A percentile compares a stretch with the other conserved stretches of the same genome.
Conservation (phyloP, 306 rosid species). For the Quercus alba region DNA sequence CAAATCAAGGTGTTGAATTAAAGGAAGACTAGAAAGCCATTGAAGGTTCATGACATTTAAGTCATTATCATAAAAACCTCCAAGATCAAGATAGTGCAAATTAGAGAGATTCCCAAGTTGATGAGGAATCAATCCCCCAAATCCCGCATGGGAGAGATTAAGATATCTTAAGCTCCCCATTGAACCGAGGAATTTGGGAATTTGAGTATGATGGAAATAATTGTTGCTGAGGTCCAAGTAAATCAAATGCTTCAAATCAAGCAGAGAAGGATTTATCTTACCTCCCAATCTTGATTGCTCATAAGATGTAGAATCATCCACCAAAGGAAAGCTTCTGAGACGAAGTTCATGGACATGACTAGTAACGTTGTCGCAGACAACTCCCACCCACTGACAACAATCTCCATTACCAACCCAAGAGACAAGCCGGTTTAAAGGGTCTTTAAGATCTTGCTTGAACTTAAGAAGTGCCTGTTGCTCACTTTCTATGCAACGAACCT, state of each 20-base stretch:
- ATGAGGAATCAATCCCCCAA: too few species aligned
- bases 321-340: too few species aligned
- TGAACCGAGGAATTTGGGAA: neutral
- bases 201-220: neutral
- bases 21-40: conserved; percentile 26
- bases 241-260: neutral
- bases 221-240: neutral
- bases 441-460: neutral
- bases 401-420: neutral
- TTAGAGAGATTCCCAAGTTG: too few species aligned
- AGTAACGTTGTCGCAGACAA: too few species aligned
- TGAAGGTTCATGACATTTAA: neutral
- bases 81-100: too few species aligned
- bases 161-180: neutral
- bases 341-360: too few species aligned
- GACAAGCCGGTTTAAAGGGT: neutral
- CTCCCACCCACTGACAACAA: neutral
- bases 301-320: too few species aligned
- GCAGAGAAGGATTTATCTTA: neutral
- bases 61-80: too few species aligned
- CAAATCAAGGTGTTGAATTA: conserved; percentile 18
- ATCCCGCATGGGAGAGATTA: neutral
- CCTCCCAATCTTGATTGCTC: neutral
- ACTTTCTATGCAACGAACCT: neutral
- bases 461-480: neutral